A percentile compares a stretch with the other conserved stretches of the same genome.
Conservation (phyloP, 495 filamentous ascomycete genomes). For the Daldinia loculata region DNA sequence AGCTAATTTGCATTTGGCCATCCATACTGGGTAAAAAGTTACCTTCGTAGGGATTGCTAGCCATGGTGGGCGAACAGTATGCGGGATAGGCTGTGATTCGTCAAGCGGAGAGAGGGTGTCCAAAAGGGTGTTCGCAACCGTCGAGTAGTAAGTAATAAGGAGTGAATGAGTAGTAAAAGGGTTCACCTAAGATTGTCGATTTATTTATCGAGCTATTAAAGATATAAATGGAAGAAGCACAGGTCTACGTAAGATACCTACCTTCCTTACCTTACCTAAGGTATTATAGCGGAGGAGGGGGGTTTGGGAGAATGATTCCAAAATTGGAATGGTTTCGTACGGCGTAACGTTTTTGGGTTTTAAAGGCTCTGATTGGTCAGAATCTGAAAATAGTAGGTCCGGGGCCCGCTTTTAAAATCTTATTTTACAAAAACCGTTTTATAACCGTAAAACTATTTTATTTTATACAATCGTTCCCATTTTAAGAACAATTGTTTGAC, state of each 20-base stretch:
- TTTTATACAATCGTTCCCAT: too few species aligned
- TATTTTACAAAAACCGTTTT: too few species aligned
- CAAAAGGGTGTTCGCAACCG: neutral
- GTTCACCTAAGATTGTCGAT: neutral
- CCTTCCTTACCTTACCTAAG: too few species aligned
- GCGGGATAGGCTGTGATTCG: neutral
- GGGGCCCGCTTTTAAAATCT: too few species aligned
- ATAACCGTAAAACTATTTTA: too few species aligned
- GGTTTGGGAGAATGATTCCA: too few species aligned
- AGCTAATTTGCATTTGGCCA: constrained; percentile 17
- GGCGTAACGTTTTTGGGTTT: too few species aligned
- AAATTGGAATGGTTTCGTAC: too few species aligned
- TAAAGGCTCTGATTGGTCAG: too few species aligned
- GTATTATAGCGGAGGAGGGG: too few species aligned
- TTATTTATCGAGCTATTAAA: neutral
- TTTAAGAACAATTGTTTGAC: too few species aligned
- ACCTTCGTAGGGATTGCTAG: constrained; percentile 58
- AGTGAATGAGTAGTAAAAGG: neutral
- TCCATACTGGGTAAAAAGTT: constrained; percentile 13
- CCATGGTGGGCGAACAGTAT: constrained; percentile 47
- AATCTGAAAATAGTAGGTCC: too few species aligned
- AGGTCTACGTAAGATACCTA: constrained; percentile 28
- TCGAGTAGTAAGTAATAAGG: neutral
- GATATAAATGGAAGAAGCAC: constrained; percentile 6
- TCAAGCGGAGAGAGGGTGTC: neutral